Percentiles rank a stretch among this genome's conserved stretches.
Evolutionary conservation across 441 rosid genomes (phyloP).

Genomic region (Adansonia madagascariensis): DNA sequence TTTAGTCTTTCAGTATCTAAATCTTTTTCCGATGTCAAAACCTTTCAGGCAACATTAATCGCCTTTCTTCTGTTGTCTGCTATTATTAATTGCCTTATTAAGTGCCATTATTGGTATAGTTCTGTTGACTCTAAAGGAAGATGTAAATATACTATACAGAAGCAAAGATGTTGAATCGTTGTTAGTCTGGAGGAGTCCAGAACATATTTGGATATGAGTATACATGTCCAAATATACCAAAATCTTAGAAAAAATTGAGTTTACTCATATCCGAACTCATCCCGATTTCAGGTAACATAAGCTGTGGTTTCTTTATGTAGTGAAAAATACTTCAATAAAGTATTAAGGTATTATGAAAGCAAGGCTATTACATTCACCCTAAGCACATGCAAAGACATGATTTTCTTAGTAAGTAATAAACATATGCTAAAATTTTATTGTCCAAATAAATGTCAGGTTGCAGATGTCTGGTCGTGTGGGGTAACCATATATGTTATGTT

Average conservation of each 20-base stretch:
- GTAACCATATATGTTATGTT: conserved; percentile 94
- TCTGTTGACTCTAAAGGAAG: background rate
- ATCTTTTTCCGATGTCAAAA: background rate
- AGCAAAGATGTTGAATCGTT: background rate
- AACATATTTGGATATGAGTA: background rate
- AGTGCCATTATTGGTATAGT: background rate
- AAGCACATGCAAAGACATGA: background rate
- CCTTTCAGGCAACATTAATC: background rate
- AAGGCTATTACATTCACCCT: conserved; percentile 1
- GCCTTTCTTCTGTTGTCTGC: background rate
- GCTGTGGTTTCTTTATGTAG: no score
- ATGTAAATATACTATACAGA: background rate
- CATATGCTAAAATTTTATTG: conserved; percentile 20
- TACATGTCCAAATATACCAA: background rate
- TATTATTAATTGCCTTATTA: background rate
- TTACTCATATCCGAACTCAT: background rate
- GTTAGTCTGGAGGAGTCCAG: background rate
- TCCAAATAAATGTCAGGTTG: conserved; percentile 54
- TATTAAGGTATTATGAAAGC: no score
- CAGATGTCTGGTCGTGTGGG: conserved; percentile 99
- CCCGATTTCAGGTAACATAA: background rate
- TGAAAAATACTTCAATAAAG: no score
- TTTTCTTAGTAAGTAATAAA: background rate
- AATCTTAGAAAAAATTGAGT: no score
- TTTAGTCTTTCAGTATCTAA: background rate